Base-by-base conservation (phyloP, 176 grass and related monocot species). In the Pharus latifolius region DNA sequence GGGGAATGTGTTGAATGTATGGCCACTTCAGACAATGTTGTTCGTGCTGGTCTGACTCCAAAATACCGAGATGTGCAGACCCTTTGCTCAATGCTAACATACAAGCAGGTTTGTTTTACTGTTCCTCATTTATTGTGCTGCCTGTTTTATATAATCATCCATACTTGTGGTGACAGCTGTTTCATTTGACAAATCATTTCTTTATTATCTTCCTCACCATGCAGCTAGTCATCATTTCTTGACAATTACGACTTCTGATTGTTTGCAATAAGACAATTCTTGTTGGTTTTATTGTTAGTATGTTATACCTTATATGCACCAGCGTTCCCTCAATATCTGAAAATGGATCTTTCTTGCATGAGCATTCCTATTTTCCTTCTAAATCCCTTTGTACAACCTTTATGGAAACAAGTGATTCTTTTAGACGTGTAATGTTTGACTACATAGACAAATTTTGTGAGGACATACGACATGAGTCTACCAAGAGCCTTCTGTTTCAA, bases 51-150 rank as follows among this genome's bases (percentile, higher is more conserved):
- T 45, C 69, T 96, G 63, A 96, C 92, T 46, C 85, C 88, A 23
- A 96, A 96, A 62, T 96, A 86, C 71, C 85, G 74, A 74, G 92
- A 96, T 20, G 88, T 96, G 57, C 81, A 82, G 33, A 90, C 92
- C 74, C 84, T 96, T n/a, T 96, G 92, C 78, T 88, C 92, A 2
- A 96, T 96, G 92, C 63, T 96, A n/a, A 96, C 88, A 48, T 96
- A 96, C 44, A 92, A 87, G 48, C 92, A 92, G 92, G 92, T 96
- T 53, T 19, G 30, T 52, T 76, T 54, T 37, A 56, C 24, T 6
- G 23, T 45, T 35, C 26, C 19, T 17, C 24, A 30, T 69, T 37
- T 23, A 24, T 56, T 12, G 5, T 3, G 51, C 16, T 22, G 12
- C 10, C 10, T 20, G 41, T 64, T 58, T n/a, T n/a, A n/a, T 40